Percentiles rank a stretch among this genome's conserved stretches.
These are phyloP conservation scores for Amphibolis antarctica DNA, from an alignment of 106 monocot genomes.

Conservation along the genomic window DNA sequence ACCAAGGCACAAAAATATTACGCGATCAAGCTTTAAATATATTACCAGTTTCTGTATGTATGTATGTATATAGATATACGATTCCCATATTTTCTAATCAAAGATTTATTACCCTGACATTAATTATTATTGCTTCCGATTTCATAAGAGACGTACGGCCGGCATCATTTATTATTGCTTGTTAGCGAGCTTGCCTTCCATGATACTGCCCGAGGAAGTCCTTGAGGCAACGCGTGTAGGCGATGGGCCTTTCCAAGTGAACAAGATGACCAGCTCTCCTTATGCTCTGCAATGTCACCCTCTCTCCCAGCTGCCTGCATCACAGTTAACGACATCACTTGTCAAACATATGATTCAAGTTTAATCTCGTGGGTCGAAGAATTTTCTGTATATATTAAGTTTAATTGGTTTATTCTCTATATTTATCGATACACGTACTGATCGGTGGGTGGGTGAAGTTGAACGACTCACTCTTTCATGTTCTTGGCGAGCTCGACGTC, in stretches of 20 bases:
- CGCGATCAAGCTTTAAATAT: too few species aligned
- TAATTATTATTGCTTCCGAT: too few species aligned
- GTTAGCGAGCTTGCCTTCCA: not conserved
- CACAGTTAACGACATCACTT: not conserved
- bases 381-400: too few species aligned
- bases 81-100: too few species aligned
- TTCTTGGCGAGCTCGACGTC: conserved; percentile 55
- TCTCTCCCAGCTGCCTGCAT: conserved; percentile 72
- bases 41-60: too few species aligned
- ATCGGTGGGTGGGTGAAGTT: not conserved
- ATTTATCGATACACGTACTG: not conserved
- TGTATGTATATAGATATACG: too few species aligned
- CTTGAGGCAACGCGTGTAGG: conserved; percentile 49
- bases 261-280: conserved; percentile 70
- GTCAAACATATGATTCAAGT: too few species aligned
- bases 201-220: conserved; percentile 28
- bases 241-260: conserved; percentile 66
- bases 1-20: too few species aligned
- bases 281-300: conserved; percentile 36
- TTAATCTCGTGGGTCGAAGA: too few species aligned
- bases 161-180: too few species aligned
- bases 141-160: too few species aligned
- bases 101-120: too few species aligned
- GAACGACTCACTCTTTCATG: conserved; percentile 51
- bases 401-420: not conserved